Base-by-base conservation (phyloP, 2,329 filamentous ascomycete species). In the Sarocladium oryzae region DNA sequence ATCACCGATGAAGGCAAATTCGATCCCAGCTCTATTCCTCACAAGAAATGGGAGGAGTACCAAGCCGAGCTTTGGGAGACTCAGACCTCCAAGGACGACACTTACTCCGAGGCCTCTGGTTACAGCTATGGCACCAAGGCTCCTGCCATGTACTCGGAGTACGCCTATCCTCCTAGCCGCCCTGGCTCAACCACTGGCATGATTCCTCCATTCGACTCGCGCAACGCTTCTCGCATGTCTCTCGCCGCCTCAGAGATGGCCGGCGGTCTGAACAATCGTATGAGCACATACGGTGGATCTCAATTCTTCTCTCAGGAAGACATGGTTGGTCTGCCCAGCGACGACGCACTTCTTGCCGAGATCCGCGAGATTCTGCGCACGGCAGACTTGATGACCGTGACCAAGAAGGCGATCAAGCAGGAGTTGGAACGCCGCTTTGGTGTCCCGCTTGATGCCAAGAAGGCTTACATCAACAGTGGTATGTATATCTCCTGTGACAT, bases 1-100 rank as follows among this genome's bases (percentile, higher is more conserved):
- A 86, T 99, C 58, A 89, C 90, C 1, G 93, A 99, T 66, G 93
- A 99, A 72, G 93, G 93, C 74, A 96, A 96, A 69, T 99, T 97
- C 64, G 93, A 99, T 64, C 92, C 93, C 13, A 77, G 79, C 43
- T 88, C 85, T 33, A 97, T 99, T 58, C 93, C 93, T 18, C 88
- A 89, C 72, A 99, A 97, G 84, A 93, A 88, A 77, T 99, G 93
- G 93, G 93, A 99, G 68, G 93, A 99, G 63, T 99, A 97, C 68
- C 93, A 99, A 69, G 87, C 87, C 56, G 93, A 97, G 76, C 83
- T 99, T 40, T 99, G 92, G 93, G 93, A 99, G 64, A 86, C 88
- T 1, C 89, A 95, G 70, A 95, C 81, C 6, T 76, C 88, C n/a
- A 85, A 86, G 61, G 81, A 84, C 57, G 93, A 99, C 64, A 74